Percentiles rank a stretch among this genome's conserved stretches.
Evolutionary conservation across 1,284 basidiomycete species (phyloP).

Genomic region (Fomitopsis schrenkii): DNA sequence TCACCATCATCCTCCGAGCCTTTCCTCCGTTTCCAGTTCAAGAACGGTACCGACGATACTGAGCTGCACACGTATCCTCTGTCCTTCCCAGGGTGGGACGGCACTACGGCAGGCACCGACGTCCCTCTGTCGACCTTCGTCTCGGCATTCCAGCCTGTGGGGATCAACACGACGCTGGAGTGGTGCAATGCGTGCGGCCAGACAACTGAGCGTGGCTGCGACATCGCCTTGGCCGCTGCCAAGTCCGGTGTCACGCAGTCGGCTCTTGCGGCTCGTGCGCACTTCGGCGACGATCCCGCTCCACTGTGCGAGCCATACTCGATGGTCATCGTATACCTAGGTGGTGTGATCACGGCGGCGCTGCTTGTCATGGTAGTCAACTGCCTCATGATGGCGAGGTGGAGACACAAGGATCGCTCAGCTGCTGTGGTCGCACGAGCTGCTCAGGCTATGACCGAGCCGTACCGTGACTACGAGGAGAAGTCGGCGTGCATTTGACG

Average conservation of each 20-base stretch:
- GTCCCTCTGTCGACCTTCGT: slow-evolving; percentile 56
- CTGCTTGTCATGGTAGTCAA: too few species aligned
- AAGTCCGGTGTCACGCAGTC: not conserved
- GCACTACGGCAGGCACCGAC: slow-evolving; percentile 29
- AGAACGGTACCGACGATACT: slow-evolving; percentile 45
- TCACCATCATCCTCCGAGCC: slow-evolving; percentile 18
- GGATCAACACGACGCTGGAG: slow-evolving; percentile 47
- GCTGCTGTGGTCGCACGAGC: too few species aligned
- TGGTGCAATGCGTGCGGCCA: slow-evolving; percentile 63
- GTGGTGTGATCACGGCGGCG: too few species aligned
- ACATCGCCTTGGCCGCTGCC: not conserved
- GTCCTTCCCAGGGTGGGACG: slow-evolving; percentile 23
- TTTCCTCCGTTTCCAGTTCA: slow-evolving; percentile 58
- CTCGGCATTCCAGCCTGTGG: slow-evolving; percentile 44
- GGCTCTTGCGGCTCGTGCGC: not conserved
- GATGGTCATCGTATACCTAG: too few species aligned
- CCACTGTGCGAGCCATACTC: too few species aligned
- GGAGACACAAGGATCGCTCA: too few species aligned
- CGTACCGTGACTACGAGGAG: too few species aligned
- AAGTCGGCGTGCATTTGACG: too few species aligned
- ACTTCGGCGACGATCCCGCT: too few species aligned
- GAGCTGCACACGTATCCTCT: slow-evolving; percentile 24
- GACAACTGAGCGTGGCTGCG: slow-evolving; percentile 35
- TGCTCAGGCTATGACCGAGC: too few species aligned
- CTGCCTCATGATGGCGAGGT: too few species aligned